A percentile compares a stretch with the other conserved stretches of the same genome.
These are phyloP conservation scores for Ogataea ganodermae DNA, from an alignment of 805 yeast species.

Conservation along the genomic window DNA sequence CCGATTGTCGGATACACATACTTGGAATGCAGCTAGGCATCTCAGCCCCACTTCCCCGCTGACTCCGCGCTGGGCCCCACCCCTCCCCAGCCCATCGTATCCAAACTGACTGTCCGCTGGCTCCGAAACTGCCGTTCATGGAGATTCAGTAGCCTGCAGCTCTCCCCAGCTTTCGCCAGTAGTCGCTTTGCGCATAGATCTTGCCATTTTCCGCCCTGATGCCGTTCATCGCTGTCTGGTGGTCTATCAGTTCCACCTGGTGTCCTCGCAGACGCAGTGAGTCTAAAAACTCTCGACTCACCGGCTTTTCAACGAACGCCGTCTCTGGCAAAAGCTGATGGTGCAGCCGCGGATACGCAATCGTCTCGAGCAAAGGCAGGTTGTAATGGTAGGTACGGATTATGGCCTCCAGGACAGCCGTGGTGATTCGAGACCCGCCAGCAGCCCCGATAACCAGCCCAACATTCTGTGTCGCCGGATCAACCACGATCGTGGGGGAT, in stretches of 20 bases:
- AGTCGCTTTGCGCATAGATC: slow-evolving; percentile 82
- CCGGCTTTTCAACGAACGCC: slow-evolving; percentile 59
- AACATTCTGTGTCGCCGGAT: slow-evolving; percentile 43
- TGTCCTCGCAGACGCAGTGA: slow-evolving; percentile 52
- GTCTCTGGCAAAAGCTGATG: slow-evolving; percentile 84
- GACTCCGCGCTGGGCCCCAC: background rate
- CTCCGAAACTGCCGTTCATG: too few relatives aligned
- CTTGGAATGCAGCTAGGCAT: background rate
- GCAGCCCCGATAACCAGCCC: slow-evolving; percentile 87
- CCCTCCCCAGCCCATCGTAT: background rate
- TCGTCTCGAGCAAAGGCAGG: slow-evolving; percentile 61
- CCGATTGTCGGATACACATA: background rate
- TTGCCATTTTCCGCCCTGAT: slow-evolving; percentile 41
- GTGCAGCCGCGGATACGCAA: slow-evolving; percentile 82
- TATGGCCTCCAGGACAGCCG: slow-evolving; percentile 81
- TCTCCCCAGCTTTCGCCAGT: slow-evolving; percentile 82
- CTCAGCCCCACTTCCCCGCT: background rate
- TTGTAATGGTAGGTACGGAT: slow-evolving; percentile 62
- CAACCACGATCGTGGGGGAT: slow-evolving; percentile 69
- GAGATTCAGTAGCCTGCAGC: slow-evolving; percentile 69
- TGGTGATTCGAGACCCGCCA: slow-evolving; percentile 87
- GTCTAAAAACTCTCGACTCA: slow-evolving; percentile 40
- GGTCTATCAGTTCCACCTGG: slow-evolving; percentile 40
- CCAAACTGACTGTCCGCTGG: background rate
- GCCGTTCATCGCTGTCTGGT: slow-evolving; percentile 61